Evolutionary conservation across 805 yeast genomes (phyloP).

Genomic region (Millerozyma miso): DNA sequence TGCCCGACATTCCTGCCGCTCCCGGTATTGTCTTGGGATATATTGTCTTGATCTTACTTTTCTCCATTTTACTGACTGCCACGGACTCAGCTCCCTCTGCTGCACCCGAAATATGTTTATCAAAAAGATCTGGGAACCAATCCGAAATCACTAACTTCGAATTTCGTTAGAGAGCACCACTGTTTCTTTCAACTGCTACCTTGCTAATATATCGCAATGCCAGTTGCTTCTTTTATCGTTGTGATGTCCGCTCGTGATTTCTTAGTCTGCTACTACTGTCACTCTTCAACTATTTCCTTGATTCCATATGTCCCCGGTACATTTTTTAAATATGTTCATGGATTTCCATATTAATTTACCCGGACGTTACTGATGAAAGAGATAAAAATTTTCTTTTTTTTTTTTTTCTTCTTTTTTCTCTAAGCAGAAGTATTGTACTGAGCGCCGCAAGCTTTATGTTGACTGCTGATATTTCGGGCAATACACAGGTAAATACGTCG

Average conservation of each 20-base stretch:
- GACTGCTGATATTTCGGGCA: neutral
- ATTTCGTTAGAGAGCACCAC: neutral
- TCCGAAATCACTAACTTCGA: neutral
- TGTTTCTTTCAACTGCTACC: neutral
- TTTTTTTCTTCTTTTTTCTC: no score
- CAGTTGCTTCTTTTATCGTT: neutral
- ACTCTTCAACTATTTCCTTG: neutral
- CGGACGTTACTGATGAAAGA: constrained; percentile 20
- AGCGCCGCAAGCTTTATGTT: neutral
- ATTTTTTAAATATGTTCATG: neutral
- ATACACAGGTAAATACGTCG: neutral
- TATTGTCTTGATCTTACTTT: constrained; percentile 37
- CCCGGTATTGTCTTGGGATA: constrained; percentile 36
- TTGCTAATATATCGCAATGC: neutral
- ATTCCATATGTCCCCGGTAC: neutral
- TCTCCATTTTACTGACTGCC: constrained; percentile 27
- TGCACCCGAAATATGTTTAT: neutral
- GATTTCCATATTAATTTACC: neutral
- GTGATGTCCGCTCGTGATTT: neutral
- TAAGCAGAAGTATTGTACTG: neutral
- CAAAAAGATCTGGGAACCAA: constrained; percentile 4
- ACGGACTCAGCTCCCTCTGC: neutral
- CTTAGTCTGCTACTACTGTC: neutral
- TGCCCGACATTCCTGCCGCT: constrained; percentile 3
- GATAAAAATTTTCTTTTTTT: constrained; percentile 19